Percentiles rank a stretch among this genome's conserved stretches.
These are phyloP conservation scores for Gautieria morchelliformis DNA, from an alignment of 768 basidiomycete species.

Conservation along the genomic window DNA sequence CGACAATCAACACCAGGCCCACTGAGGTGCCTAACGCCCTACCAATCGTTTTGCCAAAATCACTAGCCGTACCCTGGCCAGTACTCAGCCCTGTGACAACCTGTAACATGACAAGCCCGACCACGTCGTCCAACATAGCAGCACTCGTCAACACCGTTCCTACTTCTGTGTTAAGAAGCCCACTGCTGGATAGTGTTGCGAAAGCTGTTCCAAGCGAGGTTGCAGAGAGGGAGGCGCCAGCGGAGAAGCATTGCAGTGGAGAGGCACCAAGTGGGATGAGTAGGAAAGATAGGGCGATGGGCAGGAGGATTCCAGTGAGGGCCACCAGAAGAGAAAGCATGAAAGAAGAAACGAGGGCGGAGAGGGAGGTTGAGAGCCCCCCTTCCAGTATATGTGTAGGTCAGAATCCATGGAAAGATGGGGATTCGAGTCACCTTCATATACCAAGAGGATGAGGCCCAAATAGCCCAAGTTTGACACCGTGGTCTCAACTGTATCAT, in stretches of 20 bases:
- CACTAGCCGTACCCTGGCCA: constrained; percentile 7
- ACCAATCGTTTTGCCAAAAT: constrained; percentile 31
- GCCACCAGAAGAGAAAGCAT: constrained; percentile 40
- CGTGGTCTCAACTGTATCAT: constrained; percentile 10
- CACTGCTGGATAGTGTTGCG: constrained; percentile 38
- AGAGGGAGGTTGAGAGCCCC: constrained; percentile 43
- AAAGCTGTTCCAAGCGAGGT: constrained; percentile 63
- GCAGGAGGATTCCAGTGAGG: constrained; percentile 40
- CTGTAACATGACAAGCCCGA: constrained; percentile 49
- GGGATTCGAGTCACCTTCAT: constrained; percentile 27
- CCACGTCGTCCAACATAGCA: constrained; percentile 57
- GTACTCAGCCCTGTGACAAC: constrained; percentile 36
- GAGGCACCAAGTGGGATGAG: constrained; percentile 33
- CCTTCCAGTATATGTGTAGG: constrained; percentile 23
- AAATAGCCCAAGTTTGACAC: not conserved
- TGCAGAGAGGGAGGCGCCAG: constrained; percentile 51
- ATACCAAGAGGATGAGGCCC: constrained; percentile 43
- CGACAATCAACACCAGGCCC: constrained; percentile 35
- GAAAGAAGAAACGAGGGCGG: constrained; percentile 36
- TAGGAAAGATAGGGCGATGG: constrained; percentile 39
- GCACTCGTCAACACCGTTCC: constrained; percentile 52
- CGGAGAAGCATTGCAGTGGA: constrained; percentile 42
- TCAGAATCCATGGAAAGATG: not conserved
- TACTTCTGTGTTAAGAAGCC: constrained; percentile 37
- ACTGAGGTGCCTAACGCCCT: constrained; percentile 48